These are phyloP conservation scores for Kwoniella europaea DNA, from an alignment of 768 basidiomycete genomes.

Conservation along the genomic window DNA sequence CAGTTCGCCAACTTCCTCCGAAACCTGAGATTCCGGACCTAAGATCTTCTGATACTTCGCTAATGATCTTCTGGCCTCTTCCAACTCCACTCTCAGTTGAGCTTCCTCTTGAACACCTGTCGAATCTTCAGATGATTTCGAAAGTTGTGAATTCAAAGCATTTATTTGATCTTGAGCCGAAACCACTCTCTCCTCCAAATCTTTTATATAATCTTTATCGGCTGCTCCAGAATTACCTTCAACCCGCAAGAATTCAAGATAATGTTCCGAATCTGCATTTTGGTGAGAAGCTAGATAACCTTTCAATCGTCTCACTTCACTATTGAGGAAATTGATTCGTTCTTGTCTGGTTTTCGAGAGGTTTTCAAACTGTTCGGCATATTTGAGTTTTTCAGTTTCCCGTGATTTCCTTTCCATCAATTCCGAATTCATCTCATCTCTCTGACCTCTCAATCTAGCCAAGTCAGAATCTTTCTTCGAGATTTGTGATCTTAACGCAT, in stretches of 20 bases:
- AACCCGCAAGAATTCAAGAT: constrained; percentile 73
- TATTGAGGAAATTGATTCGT: constrained; percentile 71
- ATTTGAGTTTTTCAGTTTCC: constrained; percentile 66
- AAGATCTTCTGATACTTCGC: constrained; percentile 68
- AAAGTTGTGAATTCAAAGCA: constrained; percentile 32
- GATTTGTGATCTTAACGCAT: constrained; percentile 60
- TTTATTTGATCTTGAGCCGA: constrained; percentile 29
- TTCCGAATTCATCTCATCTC: constrained; percentile 67
- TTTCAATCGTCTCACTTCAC: constrained; percentile 75
- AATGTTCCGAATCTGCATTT: constrained; percentile 66
- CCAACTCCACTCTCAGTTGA: constrained; percentile 26
- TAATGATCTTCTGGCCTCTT: constrained; percentile 21
- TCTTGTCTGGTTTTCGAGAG: constrained; percentile 71
- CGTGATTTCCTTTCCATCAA: constrained; percentile 69
- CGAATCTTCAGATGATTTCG: constrained; percentile 5
- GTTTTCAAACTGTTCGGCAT: constrained; percentile 69
- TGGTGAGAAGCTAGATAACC: constrained; percentile 75
- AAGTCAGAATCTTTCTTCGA: constrained; percentile 56
- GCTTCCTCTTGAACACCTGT: constrained; percentile 10
- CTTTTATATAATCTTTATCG: constrained; percentile 61
- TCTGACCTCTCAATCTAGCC: constrained; percentile 57
- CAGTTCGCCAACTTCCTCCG: constrained; percentile 66
- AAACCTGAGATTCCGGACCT: constrained; percentile 63
- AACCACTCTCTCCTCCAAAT: constrained; percentile 67
- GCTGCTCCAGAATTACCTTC: constrained; percentile 51